These are phyloP conservation scores for Globisporangium irregulare DNA, from an alignment of 352 stramenopile genomes.

Conservation along the genomic window DNA sequence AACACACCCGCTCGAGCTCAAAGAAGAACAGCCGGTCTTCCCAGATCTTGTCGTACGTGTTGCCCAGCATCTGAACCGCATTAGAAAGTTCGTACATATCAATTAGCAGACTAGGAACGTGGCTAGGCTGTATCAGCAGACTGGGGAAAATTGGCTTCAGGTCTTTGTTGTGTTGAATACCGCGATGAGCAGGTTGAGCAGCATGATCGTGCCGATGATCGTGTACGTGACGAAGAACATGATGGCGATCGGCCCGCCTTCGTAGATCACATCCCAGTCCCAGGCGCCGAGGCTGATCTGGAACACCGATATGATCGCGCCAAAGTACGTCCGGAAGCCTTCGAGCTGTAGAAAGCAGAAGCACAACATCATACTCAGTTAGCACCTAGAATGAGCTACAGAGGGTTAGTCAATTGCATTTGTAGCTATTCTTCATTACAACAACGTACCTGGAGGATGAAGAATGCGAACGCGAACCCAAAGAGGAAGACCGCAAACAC, in stretches of 20 bases:
- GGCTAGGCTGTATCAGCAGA: not conserved
- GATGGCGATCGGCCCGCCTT: conserved; percentile 66
- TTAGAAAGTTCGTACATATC: not conserved
- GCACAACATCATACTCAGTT: too few species aligned
- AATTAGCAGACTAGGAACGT: not conserved
- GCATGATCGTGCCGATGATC: conserved; percentile 81
- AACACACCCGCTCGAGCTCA: conserved; percentile 65
- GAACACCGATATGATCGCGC: conserved; percentile 52
- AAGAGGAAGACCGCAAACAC: conserved; percentile 73
- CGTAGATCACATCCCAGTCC: conserved; percentile 71
- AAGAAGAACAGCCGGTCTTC: conserved; percentile 81
- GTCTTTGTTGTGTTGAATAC: conserved; percentile 24
- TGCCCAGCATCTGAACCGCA: conserved; percentile 64
- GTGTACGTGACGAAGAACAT: conserved; percentile 71
- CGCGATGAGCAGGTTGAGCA: conserved; percentile 76
- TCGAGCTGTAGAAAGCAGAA: conserved; percentile 41
- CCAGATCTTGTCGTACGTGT: conserved; percentile 86
- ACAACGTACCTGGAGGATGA: conserved; percentile 66
- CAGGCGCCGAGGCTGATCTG: conserved; percentile 74
- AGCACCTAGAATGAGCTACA: too few species aligned
- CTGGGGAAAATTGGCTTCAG: not conserved
- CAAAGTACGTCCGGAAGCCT: conserved; percentile 61
- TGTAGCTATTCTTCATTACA: not conserved
- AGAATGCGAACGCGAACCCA: conserved; percentile 78
- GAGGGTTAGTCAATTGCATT: not conserved